Percentiles rank a stretch among this genome's conserved stretches.
These are phyloP conservation scores for Triticum turgidum DNA, from an alignment of 176 grass and related monocot species.

Conservation along the genomic window DNA sequence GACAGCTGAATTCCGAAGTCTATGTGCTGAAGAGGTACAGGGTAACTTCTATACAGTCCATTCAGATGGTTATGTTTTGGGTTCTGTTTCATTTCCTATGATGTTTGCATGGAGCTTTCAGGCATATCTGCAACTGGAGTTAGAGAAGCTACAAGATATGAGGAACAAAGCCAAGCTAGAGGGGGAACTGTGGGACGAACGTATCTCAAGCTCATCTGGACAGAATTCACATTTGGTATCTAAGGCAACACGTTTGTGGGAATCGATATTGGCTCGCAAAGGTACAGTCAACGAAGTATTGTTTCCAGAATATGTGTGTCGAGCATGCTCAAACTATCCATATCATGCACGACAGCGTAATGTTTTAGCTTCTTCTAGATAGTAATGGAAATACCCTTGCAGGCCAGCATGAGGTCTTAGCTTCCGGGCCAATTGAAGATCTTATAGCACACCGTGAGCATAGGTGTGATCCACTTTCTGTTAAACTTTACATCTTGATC, in stretches of 20 bases:
- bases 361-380: conserved; percentile 8
- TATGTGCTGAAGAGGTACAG: conserved; percentile 98
- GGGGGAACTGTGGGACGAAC: conserved; percentile 86
- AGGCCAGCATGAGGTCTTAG: conserved; percentile 98
- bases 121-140: conserved; percentile 98
- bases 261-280: conserved; percentile 94
- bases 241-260: conserved; percentile 90
- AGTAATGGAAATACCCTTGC: conserved; percentile 30
- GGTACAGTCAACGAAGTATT: conserved; percentile 44
- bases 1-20: conserved; percentile 97
- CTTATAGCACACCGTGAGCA: conserved; percentile 98
- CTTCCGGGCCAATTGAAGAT: conserved; percentile 98
- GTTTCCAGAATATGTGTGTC: not conserved
- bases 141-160: conserved; percentile 91
- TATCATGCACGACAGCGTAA: not conserved
- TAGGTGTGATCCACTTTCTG: conserved; percentile 54
- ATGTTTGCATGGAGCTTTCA: conserved; percentile 45
- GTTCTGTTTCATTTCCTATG: conserved; percentile 28
- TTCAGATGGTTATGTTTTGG: conserved; percentile 21
- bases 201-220: conserved; percentile 66
- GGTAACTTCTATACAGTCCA: conserved; percentile 29
- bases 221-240: conserved; percentile 94
- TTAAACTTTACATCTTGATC: not conserved
- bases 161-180: conserved; percentile 95
- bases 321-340: conserved; percentile 17